Evolutionary conservation across 495 filamentous ascomycete genomes (phyloP).

Genomic region (Bryoglossum gracile): DNA sequence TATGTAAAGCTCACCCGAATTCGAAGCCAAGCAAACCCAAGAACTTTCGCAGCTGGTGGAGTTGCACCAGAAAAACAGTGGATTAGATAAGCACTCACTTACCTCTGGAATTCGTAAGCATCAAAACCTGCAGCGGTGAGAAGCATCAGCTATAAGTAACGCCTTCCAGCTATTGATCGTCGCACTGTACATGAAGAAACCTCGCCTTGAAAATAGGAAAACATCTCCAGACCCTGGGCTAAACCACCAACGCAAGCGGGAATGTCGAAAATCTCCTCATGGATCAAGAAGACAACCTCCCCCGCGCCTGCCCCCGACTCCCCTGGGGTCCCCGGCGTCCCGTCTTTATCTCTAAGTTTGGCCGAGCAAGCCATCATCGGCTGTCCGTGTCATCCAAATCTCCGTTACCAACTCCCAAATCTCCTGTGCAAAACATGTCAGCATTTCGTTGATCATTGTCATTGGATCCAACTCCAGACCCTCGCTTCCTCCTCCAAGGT

Average conservation of each 20-base stretch:
- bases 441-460: neutral
- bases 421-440: neutral
- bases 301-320: neutral
- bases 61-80: too few relatives aligned
- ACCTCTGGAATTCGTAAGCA: too few relatives aligned
- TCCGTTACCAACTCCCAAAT: neutral
- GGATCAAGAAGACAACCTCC: neutral
- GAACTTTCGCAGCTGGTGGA: too few relatives aligned
- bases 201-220: too few relatives aligned
- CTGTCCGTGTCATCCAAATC: neutral
- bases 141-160: neutral
- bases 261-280: neutral
- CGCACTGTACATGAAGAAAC: neutral
- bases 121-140: too few relatives aligned
- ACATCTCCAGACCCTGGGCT: too few relatives aligned
- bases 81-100: too few relatives aligned
- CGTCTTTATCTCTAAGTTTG: neutral
- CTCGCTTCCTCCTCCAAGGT: too few relatives aligned
- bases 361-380: neutral
- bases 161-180: neutral
- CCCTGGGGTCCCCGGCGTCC: neutral
- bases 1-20: too few relatives aligned
- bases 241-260: too few relatives aligned
- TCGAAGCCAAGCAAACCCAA: too few relatives aligned
- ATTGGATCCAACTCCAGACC: neutral